phyloP scores from a whole-genome alignment of 257 asterid species.

The Solanum chilense region DNA sequence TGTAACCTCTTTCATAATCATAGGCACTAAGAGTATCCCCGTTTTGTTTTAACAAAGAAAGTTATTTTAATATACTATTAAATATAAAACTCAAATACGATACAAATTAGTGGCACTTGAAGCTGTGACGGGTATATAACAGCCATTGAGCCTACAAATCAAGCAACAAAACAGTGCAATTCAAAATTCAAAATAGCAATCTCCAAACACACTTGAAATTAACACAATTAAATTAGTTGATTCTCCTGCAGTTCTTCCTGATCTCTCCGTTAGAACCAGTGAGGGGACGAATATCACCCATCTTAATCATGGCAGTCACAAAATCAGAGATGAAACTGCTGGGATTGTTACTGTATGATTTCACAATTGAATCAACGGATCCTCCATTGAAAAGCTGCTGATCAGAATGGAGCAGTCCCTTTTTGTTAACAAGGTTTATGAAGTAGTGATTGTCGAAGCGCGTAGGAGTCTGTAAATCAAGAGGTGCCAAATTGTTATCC shows the following conservation, averaged over 20 bases:
- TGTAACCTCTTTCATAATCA: not conserved
- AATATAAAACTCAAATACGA: not conserved
- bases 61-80: not conserved
- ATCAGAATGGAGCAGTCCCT: conserved; percentile 87
- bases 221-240: conserved; percentile 16
- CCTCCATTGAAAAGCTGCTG: conserved; percentile 73
- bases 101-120: not conserved
- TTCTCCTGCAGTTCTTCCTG: conserved; percentile 69
- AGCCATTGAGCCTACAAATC: not conserved
- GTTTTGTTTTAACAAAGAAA: not conserved
- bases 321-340: conserved; percentile 43
- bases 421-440: conserved; percentile 38
- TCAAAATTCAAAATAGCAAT: not conserved
- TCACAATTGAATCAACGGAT: conserved; percentile 45
- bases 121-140: not conserved
- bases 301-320: conserved; percentile 51
- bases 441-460: conserved; percentile 61
- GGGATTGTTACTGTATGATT: conserved; percentile 20
- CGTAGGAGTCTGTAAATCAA: conserved; percentile 55
- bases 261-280: conserved; percentile 71
- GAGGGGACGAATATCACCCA: conserved; percentile 76
- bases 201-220: not conserved
- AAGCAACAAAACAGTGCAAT: not conserved
- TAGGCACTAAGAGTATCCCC: not conserved
- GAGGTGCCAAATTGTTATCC: conserved; percentile 81